Percentiles rank a stretch among this genome's conserved stretches.
Conservation (phyloP, 2,329 filamentous ascomycete genomes). For the Raffaelea albimanens region DNA sequence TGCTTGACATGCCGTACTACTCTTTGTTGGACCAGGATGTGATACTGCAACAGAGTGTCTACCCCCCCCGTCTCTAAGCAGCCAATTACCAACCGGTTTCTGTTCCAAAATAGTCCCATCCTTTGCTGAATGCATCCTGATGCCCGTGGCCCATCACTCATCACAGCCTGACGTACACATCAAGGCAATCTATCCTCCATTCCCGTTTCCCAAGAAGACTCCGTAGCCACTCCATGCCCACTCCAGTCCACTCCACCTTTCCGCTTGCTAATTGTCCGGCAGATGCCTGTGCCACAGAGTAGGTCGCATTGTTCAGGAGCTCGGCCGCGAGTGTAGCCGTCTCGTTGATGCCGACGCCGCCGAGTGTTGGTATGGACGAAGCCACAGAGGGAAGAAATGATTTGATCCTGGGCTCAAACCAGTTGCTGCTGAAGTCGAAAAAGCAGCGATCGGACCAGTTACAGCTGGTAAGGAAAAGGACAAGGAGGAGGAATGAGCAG, state of each 20-base stretch:
- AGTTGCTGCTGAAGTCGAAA: conserved; percentile 85
- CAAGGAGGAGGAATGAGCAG: conserved; percentile 89
- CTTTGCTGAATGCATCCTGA: too few species aligned
- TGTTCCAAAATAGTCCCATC: too few species aligned
- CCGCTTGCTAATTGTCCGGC: conserved; percentile 50
- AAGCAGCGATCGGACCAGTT: conserved; percentile 86
- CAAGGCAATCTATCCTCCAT: conserved; percentile 85
- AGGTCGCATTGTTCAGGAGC: conserved; percentile 60
- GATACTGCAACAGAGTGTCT: too few species aligned
- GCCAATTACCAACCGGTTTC: too few species aligned
- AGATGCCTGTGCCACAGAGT: conserved; percentile 56
- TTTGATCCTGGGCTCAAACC: conserved; percentile 71
- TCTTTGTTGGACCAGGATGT: too few species aligned
- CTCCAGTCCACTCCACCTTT: conserved; percentile 59
- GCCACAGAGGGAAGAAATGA: conserved; percentile 22
- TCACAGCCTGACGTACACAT: conserved; percentile 71
- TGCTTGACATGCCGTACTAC: too few species aligned
- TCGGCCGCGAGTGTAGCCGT: conserved; percentile 33
- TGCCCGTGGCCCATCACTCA: too few species aligned
- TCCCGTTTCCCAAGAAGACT: conserved; percentile 73
- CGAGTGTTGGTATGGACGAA: neutral
- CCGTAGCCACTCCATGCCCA: conserved; percentile 79
- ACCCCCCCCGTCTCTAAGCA: too few species aligned
- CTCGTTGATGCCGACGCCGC: conserved; percentile 31
- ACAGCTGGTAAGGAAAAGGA: conserved; percentile 58